These are phyloP conservation scores for Adansonia digitata DNA, from an alignment of 345 rosid species.

Conservation along the genomic window DNA sequence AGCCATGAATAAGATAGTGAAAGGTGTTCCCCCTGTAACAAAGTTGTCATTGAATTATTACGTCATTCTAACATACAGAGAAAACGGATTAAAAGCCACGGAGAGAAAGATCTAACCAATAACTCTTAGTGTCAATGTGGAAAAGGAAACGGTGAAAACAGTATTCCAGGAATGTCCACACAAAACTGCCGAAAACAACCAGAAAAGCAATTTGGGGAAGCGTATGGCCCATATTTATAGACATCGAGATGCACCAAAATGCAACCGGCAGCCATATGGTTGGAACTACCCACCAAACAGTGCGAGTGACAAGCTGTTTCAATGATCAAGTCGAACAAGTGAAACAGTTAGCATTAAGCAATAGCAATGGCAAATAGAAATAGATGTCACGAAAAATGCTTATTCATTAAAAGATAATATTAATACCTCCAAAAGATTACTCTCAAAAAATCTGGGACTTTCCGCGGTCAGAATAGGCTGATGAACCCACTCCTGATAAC, in stretches of 20 bases:
- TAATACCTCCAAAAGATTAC: slow-evolving; percentile 84
- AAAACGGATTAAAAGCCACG: no score
- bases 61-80: not conserved
- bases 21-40: slow-evolving; percentile 60
- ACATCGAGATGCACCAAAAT: slow-evolving; percentile 53
- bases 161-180: slow-evolving; percentile 93
- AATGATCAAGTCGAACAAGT: not conserved
- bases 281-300: slow-evolving; percentile 98
- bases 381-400: not conserved
- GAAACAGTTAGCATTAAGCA: slow-evolving; percentile 9
- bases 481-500: slow-evolving; percentile 95
- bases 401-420: not conserved
- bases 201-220: slow-evolving; percentile 44
- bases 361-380: not conserved
- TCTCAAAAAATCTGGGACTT: slow-evolving; percentile 91
- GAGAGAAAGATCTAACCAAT: slow-evolving; percentile 58
- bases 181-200: slow-evolving; percentile 58
- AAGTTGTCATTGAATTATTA: not conserved
- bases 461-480: slow-evolving; percentile 87
- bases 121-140: slow-evolving; percentile 79
- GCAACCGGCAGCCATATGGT: slow-evolving; percentile 29
- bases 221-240: slow-evolving; percentile 59
- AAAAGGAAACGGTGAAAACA: slow-evolving; percentile 90
- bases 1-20: slow-evolving; percentile 86
- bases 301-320: slow-evolving; percentile 77